Evolutionary conservation across 2,329 filamentous ascomycete species (phyloP).

Genomic region (Claviceps sp.): DNA sequence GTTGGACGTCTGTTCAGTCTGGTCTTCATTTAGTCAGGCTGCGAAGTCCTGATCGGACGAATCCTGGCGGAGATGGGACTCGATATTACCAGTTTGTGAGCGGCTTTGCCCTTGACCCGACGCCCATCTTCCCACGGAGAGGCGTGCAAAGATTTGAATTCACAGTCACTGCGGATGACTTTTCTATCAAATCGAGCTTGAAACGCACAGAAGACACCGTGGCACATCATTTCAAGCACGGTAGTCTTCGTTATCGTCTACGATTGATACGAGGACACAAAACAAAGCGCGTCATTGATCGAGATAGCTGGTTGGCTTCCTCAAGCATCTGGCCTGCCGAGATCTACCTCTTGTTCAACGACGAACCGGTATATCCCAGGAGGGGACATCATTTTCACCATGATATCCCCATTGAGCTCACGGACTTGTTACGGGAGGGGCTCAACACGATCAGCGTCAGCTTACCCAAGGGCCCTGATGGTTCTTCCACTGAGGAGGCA

Average conservation of each 20-base stretch:
- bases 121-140: slow-evolving; percentile 20
- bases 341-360: slow-evolving; percentile 58
- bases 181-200: slow-evolving; percentile 21
- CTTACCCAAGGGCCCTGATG: slow-evolving; percentile 16
- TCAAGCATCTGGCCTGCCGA: slow-evolving; percentile 59
- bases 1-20: slow-evolving; percentile 26
- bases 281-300: slow-evolving; percentile 24
- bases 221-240: background rate
- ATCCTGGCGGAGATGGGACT: slow-evolving; percentile 13
- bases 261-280: slow-evolving; percentile 39
- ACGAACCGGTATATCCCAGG: slow-evolving; percentile 39
- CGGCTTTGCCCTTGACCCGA: slow-evolving; percentile 35
- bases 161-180: slow-evolving; percentile 22
- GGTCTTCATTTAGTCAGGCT: slow-evolving; percentile 33
- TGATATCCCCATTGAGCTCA: slow-evolving; percentile 66
- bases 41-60: slow-evolving; percentile 34
- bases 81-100: slow-evolving; percentile 46
- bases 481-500: slow-evolving; percentile 12
- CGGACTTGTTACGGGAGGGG: slow-evolving; percentile 42
- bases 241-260: slow-evolving; percentile 49
- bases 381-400: slow-evolving; percentile 61
- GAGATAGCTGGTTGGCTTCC: slow-evolving; percentile 43
- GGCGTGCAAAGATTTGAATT: slow-evolving; percentile 34
- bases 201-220: background rate
- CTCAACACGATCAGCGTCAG: slow-evolving; percentile 48